These are phyloP conservation scores for Talaromyces atroroseus DNA, from an alignment of 2,329 filamentous ascomycete genomes.

Conservation along the genomic window DNA sequence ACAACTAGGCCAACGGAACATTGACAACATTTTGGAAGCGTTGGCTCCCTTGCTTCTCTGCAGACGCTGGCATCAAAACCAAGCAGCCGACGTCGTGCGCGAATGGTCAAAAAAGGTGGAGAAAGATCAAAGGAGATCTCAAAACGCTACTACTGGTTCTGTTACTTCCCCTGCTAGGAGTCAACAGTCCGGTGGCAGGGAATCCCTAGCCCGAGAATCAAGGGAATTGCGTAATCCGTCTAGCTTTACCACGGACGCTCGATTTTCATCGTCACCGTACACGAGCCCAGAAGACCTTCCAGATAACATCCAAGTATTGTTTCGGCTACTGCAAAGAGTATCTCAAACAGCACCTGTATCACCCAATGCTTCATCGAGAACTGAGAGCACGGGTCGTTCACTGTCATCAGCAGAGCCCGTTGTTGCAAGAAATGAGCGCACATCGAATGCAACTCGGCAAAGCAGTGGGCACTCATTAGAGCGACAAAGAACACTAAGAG, in stretches of 20 bases:
- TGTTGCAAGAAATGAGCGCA: not conserved
- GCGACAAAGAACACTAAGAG: not conserved
- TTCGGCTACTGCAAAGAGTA: not conserved
- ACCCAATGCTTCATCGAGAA: not conserved
- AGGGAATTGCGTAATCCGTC: not conserved
- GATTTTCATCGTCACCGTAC: not conserved
- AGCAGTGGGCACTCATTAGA: not conserved
- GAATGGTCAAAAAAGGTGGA: constrained; percentile 3
- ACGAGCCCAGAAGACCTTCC: not conserved
- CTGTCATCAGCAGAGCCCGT: not conserved
- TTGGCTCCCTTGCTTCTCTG: constrained; percentile 23
- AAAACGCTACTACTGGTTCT: not conserved
- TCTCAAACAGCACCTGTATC: not conserved
- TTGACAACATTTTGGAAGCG: constrained; percentile 16
- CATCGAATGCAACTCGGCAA: not conserved
- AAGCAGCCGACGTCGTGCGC: constrained; percentile 11
- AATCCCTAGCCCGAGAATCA: not conserved
- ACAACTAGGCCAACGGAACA: not conserved
- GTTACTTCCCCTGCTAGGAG: not conserved
- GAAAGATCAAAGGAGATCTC: not conserved
- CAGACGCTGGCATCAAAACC: constrained; percentile 17
- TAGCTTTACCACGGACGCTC: not conserved
- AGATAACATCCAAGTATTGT: not conserved
- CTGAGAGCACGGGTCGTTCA: not conserved
- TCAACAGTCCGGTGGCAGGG: not conserved